Evolutionary conservation across 805 yeast genomes (phyloP), one percentile per base, ranked within the genome.

Genomic region (Komagataella phaffii): DNA sequence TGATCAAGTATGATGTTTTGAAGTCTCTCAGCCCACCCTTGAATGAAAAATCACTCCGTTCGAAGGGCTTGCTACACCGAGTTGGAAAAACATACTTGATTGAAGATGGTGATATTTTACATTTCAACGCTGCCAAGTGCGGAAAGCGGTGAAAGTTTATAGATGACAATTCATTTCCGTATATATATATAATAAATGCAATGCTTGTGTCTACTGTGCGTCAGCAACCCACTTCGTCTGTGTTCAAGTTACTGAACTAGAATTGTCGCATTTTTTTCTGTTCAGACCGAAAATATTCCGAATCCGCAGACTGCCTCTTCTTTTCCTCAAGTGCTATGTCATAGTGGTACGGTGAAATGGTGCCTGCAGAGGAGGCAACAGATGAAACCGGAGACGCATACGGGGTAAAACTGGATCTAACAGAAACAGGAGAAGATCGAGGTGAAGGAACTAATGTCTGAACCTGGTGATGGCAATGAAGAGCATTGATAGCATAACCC

Each of bases 31-130:
- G 71, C 53, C 82, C 83, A 50, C 70, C 70, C 3, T 61, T 66
- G 51, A 96, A 91, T 64, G 99, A 93, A 63, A 76, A 76, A 53
- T 74, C 83, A 44, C 86, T 93, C 61, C 83, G 81, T 71, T 80
- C 95, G 51, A 87, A 86, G 55, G 99, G 99, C 66, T 89, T 89
- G 71, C 77, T 91, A 61, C 72, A 77, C 67, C 83, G 81, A 63
- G 95, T 90, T 78, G 99, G 99, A 70, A 93, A 91, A 69, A 95
- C 82, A 56, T 93, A 93, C 66, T 86, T 80, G 51, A 96, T 93
- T 53, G 96, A 90, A 72, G 96, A 90, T 66, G 96, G 96, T 62
- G 98, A 90, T 66, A 75, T 93, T 62, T 75, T 91, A 57, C 88
- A 83, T 71, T 86, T 91, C 77, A 85, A 93, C 73, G 89, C 96